Base-by-base conservation (phyloP, 371 early-diverging fungal species). In the Mortierella sp. region DNA sequence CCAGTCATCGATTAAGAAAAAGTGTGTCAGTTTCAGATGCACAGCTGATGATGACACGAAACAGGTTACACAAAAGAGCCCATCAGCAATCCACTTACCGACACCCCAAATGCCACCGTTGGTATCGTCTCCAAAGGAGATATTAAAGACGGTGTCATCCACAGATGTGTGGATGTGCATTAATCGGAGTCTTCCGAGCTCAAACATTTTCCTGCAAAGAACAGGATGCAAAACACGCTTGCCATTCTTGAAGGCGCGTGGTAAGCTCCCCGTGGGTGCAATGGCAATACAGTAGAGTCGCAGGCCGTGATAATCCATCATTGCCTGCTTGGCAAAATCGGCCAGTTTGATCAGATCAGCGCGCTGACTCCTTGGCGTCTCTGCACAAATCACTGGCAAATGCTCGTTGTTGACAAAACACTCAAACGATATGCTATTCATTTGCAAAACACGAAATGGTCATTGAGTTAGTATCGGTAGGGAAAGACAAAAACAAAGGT, bases 241-340 rank as follows among this genome's bases (percentile, higher is more conserved):
- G 16, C 95, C 95, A 78, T 96, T 94, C 82, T 93, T 93, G 74
- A 92, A 89, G 0, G 91, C 87, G 4, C 96, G 92, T 31, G 96
- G 96, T 19, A 97, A 83, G 28, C 90, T 78, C 24, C 91, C 90
- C n/a, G 90, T 87, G 3, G 88, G 87, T 37, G 94, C 91, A 57
- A 94, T 88, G 9, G 90, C 82, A 5, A 94, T 85, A 21, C 90
- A 88, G 80, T 91, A 97, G 0, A 94, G 76, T n/a, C 91, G 88
- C 26, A 97, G 86, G 0, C 92, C 92, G 78, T 95, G 94, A 28
- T 87, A 83, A 0, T 82, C 88, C 50, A 90, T 37, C 69, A 95
- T 83, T 1, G 89, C 87, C 19, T 90, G 88, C 55, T 83, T 89
- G 0, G 94, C 89, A 57, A 91, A 88, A 24, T 90, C 88, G 0